A percentile compares a stretch with the other conserved stretches of the same genome.
These are phyloP conservation scores for Artemisia tridentata DNA, from an alignment of 129 eudicot species.

Conservation along the genomic window DNA sequence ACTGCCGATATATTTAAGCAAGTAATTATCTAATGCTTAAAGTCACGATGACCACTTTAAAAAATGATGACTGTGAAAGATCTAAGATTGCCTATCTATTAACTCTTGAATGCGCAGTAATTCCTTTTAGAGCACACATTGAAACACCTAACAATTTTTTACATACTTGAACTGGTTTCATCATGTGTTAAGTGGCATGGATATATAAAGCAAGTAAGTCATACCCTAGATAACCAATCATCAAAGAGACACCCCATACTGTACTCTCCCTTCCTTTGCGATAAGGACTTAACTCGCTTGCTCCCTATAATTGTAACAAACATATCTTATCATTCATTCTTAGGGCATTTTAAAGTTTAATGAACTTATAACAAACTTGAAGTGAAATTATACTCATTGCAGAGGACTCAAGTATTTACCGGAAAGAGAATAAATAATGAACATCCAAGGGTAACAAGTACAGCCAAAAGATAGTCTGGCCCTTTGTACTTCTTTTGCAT, in stretches of 20 bases:
- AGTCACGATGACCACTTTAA: not conserved
- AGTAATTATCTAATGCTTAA: not conserved
- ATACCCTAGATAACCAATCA: constrained; percentile 98
- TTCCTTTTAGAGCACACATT: not conserved
- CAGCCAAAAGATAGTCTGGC: constrained; percentile 68
- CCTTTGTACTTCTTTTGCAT: constrained; percentile 88
- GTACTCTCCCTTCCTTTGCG: constrained; percentile 87
- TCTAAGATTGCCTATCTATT: not conserved
- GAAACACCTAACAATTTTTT: not conserved
- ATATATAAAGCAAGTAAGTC: not conserved
- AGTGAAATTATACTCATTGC: not conserved
- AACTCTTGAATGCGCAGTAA: not conserved
- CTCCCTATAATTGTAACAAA: constrained; percentile 48
- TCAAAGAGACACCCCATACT: constrained; percentile 91
- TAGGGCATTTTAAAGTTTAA: not conserved
- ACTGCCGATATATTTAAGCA: not conserved
- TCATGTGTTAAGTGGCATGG: not conserved
- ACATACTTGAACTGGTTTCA: not conserved
- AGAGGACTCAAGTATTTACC: constrained; percentile 34
- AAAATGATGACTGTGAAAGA: not conserved
- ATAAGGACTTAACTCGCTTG: constrained; percentile 68
- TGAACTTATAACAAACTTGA: no score
- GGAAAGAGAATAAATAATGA: constrained; percentile 71
- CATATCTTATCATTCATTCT: not conserved
- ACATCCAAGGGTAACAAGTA: constrained; percentile 78